Base-by-base conservation (phyloP, 345 rosid species). In the Anacardium occidentale region DNA sequence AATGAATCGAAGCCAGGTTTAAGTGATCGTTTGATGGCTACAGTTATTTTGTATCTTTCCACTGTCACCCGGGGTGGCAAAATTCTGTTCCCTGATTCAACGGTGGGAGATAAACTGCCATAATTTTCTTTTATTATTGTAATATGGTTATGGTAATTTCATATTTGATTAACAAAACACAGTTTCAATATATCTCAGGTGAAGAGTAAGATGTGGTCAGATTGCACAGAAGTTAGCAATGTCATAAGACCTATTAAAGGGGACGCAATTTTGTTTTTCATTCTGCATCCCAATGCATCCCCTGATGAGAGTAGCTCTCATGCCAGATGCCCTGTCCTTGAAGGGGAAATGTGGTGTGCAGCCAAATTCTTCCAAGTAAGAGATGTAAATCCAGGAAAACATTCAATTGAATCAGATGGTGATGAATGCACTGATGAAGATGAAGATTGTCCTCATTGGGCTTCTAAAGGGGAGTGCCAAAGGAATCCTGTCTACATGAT, bases 401-500 rank as follows among this genome's bases (percentile, higher is more conserved):
- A 20, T 50, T 48, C 70, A 3, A 15, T 70, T 5, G 79, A 58
- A 9, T 76, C 79, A 0, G 84, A 75, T 61, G 74, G 70, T 55
- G 68, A 29, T 9, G 91, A 83, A 29, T 95, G 99, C 80, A 77
- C 76, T 4, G 96, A 92, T 48, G 96, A 95, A 85, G 97, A 95
- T 55, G 86, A 83, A 4, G 84, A 63, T 70, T 95, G 98, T 72
- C 72, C 80, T 7, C 29, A 68, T 44, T 95, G 99, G 97, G 99
- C 98, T 62, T 86, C 88, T 45, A 63, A 57, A 3, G 98, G 98
- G 0, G 98, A 95, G 74, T 92, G 98, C 79, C 81, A 84, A 77
- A 92, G 77, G 76, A 95, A 95, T 73, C 94, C 97, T 11, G 84
- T 95, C 21, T 95, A 78, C 82, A 92, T 95, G 99, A 70, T 85